Evolutionary conservation across 208 protist genomes (phyloP), one percentile per base, ranked within the genome.

Genomic region (Phytomonas serpens): DNA sequence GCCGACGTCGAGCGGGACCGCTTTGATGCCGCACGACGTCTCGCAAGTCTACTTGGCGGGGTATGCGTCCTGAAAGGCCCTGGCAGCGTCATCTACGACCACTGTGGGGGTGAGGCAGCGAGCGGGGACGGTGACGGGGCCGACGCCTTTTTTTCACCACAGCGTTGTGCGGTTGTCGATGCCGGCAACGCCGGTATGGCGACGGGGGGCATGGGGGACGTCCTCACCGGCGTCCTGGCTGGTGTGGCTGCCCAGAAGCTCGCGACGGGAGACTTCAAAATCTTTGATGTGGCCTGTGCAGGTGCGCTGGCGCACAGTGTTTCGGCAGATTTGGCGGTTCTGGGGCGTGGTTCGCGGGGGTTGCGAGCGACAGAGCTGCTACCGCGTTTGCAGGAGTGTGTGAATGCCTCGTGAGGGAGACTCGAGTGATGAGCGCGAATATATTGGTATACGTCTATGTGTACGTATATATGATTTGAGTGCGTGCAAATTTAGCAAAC

Each of bases 141-240:
- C 1, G 57, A 40, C 19, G 34, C 42, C 10, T 2, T n/a, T 6
- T 70, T 61, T n/a, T 57, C 47, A 29, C 42, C 76, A 16, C 68
- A 80, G 42, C 34, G 40, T 34, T 80, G 68, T 61, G 80, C 86
- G n/a, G 79, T 92, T 9, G 71, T 90, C 9, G 86, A 95, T 67
- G 90, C 84, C 4, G 90, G 90, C 36, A 95, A 93, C 71, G 80
- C 82, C 3, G 90, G 87, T n/a, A 95, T 95, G 90, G 87, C 83
- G 16, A 85, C 77, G 19, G 90, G 90, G 40, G 90, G 90, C 38
- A 90, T 91, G 83, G 90, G 90, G 0, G 90, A 95, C 76, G 85
- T 92, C 10, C 79, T 95, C 16, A 93, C 86, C 0, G 90, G 90
- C 1, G 64, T 90, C 9, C 68, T 92, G 37, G 83, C 81, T 0